Evolutionary conservation across 2,329 filamentous ascomycete species (phyloP), one percentile per base, ranked within the genome.

Genomic region (Talaromyces albobiverticillius): DNA sequence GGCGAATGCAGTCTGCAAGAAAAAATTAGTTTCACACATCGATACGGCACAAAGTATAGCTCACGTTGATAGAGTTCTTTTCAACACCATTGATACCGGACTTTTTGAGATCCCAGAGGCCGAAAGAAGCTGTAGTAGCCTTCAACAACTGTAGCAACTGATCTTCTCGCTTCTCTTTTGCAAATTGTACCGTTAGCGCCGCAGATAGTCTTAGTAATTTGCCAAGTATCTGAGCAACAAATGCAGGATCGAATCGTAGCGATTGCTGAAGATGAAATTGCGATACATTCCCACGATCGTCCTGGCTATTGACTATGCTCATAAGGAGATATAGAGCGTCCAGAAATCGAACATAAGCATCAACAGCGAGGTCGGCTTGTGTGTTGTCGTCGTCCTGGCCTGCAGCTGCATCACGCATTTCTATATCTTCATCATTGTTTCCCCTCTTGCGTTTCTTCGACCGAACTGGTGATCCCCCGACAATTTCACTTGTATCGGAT

Each of bases 391-490:
- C 16, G 8, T 23, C 34, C 3, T 31, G 18, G 48, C 26, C 26
- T 6, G 10, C 16, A 11, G 10, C 50, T 14, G 22, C 49, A 46
- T 52, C 41, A 25, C 29, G 20, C 49, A 52, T 46, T n/a, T 45
- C 41, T 18, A 47, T 40, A 10, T 53, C 51, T 18, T 46, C 26
- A 13, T 70, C 67, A 14, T 61, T n/a, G n/a, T n/a, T 57, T 51
- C 69, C 64, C 51, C 72, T 68, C 64, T 74, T 75, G 25, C 72
- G 62, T 57, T 75, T 75, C 13, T 63, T 69, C 11, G 67, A 67
- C 46, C 46, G 57, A 47, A 59, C 51, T 16, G 70, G 58, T 6
- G 64, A 66, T 22, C 60, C 62, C 18, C 60, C 61, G n/a, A 71
- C 51, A 6, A 71, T 71, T 58, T 69, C 53, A 38, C 63, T 67